Conservation (phyloP, 2,329 filamentous ascomycete genomes). For the Botrytis medusae region DNA sequence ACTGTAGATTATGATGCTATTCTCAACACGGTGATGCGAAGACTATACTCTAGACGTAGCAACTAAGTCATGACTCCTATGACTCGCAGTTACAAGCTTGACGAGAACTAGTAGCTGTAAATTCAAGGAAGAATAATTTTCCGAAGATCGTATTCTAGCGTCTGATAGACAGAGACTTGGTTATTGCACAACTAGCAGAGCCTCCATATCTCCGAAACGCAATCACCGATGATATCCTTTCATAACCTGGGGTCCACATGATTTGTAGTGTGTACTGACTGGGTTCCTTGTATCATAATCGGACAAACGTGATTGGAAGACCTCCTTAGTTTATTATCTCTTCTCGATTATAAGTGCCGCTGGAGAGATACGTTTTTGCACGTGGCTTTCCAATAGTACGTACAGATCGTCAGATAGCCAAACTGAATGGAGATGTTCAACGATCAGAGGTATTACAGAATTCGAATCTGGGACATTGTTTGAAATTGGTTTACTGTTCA, state of each 20-base stretch:
- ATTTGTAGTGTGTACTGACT: not conserved
- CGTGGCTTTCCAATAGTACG: not conserved
- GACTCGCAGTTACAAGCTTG: not conserved
- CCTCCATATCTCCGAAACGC: accelerated
- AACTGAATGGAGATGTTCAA: not conserved
- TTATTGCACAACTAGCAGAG: not conserved
- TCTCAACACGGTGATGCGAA: accelerated
- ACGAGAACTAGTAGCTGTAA: no score
- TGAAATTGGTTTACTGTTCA: not conserved
- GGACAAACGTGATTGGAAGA: not conserved
- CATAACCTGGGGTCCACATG: accelerated
- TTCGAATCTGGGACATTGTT: not conserved
- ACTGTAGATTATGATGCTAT: no score
- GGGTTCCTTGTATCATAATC: not conserved
- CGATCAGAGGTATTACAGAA: not conserved
- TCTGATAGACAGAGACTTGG: not conserved
- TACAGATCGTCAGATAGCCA: not conserved
- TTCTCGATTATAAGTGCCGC: not conserved
- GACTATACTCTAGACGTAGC: not conserved
- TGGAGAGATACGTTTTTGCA: no score
- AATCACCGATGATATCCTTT: not conserved
- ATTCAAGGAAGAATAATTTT: not conserved
- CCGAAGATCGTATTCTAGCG: not conserved
- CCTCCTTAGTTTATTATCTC: not conserved
- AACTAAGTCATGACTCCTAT: accelerated